A percentile compares a stretch with the other conserved stretches of the same genome.
These are phyloP conservation scores for Nidula microcarpa DNA, from an alignment of 768 basidiomycete genomes.

Conservation along the genomic window DNA sequence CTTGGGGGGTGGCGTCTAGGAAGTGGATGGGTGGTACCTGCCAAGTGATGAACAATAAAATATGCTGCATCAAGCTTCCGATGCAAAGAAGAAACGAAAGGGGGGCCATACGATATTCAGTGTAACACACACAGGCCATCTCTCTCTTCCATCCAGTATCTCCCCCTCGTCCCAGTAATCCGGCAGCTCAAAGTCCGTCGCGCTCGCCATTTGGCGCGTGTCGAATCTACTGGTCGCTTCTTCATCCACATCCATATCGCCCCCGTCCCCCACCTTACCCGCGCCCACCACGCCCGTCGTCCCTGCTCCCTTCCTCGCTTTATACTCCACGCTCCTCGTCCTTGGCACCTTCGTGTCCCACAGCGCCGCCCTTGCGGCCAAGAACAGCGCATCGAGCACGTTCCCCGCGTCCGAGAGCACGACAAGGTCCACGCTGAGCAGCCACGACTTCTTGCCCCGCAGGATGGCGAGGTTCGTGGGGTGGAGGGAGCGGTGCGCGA, in stretches of 20 bases:
- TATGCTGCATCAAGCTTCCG: not conserved
- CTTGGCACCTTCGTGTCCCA: slow-evolving; percentile 80
- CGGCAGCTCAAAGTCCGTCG: slow-evolving; percentile 80
- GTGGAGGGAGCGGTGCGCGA: slow-evolving; percentile 64
- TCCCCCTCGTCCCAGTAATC: slow-evolving; percentile 90
- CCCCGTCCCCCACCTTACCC: slow-evolving; percentile 17
- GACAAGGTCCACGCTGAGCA: slow-evolving; percentile 71
- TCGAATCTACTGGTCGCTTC: slow-evolving; percentile 52
- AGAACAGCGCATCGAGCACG: slow-evolving; percentile 71
- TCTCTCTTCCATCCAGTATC: slow-evolving; percentile 52
- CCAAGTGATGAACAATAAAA: not conserved
- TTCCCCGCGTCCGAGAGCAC: slow-evolving; percentile 76
- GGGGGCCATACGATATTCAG: slow-evolving; percentile 59
- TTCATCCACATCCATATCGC: slow-evolving; percentile 58
- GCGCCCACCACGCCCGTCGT: slow-evolving; percentile 6
- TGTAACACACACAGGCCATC: slow-evolving; percentile 77
- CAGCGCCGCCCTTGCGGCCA: slow-evolving; percentile 75
- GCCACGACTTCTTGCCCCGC: slow-evolving; percentile 65
- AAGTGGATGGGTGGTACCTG: slow-evolving; percentile 62
- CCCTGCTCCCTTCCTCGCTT: slow-evolving; percentile 29
- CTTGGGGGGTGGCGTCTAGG: slow-evolving; percentile 69
- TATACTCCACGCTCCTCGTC: slow-evolving; percentile 70
- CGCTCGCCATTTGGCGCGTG: slow-evolving; percentile 45
- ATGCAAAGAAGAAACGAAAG: not conserved
- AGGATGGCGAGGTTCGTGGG: slow-evolving; percentile 64